A percentile compares a stretch with the other conserved stretches of the same genome.
phyloP scores from a whole-genome alignment of 2,329 filamentous ascomycete genomes.

The Arthrobotrys sphaeroides region DNA sequence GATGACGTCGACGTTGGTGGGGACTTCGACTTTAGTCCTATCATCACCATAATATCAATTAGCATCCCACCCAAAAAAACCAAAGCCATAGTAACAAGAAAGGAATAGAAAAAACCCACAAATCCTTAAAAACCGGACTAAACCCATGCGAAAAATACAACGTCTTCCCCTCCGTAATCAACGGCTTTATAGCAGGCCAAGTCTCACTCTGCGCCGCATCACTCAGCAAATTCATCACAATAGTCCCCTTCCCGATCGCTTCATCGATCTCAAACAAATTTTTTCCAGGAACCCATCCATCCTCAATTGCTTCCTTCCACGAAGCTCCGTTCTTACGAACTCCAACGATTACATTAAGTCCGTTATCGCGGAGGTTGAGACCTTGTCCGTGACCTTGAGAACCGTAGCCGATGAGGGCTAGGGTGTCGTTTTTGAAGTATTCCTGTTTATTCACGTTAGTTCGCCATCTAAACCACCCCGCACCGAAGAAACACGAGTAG shows the following conservation, averaged over 20 bases:
- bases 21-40: conserved; percentile 93
- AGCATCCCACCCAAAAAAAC: background rate
- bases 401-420: conserved; percentile 97
- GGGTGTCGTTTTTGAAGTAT: conserved; percentile 99
- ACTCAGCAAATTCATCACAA: conserved; percentile 98
- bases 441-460: too few species aligned
- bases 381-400: conserved; percentile 85
- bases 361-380: conserved; percentile 99
- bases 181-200: conserved; percentile 97
- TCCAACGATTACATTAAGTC: conserved; percentile 97
- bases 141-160: conserved; percentile 99
- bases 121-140: conserved; percentile 99
- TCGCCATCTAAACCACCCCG: too few species aligned
- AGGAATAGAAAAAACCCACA: conserved; percentile 61
- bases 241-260: conserved; percentile 90
- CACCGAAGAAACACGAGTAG: conserved; percentile 1
- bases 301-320: conserved; percentile 96
- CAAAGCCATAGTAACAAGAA: background rate
- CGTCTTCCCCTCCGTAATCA: conserved; percentile 99
- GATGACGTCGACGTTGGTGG: conserved; percentile 96
- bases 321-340: conserved; percentile 98
- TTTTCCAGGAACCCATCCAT: conserved; percentile 98
- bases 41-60: background rate
- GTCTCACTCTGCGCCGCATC: conserved; percentile 99
- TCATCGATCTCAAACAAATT: conserved; percentile 99